phyloP scores from a whole-genome alignment of 2,329 filamentous ascomycete genomes.

The Arthrobotrys conoides region DNA sequence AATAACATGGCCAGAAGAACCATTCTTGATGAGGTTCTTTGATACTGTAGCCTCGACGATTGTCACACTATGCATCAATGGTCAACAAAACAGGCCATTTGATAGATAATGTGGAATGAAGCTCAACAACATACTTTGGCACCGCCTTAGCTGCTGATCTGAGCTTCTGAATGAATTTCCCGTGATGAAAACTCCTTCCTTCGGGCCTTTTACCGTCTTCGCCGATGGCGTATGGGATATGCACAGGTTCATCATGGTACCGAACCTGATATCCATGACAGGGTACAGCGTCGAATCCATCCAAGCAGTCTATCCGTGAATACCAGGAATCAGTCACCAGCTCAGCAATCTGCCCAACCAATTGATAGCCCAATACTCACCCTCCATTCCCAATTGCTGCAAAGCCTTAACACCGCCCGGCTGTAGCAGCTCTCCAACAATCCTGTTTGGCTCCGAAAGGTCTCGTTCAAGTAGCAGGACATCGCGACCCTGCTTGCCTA shows the following conservation, averaged over 20 bases:
- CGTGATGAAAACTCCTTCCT: slow-evolving; percentile 92
- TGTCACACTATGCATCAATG: slow-evolving; percentile 72
- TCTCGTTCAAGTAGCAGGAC: slow-evolving; percentile 90
- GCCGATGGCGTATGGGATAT: slow-evolving; percentile 80
- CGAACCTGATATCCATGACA: slow-evolving; percentile 90
- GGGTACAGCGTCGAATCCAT: slow-evolving; percentile 86
- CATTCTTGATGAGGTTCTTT: slow-evolving; percentile 79
- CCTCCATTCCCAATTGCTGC: slow-evolving; percentile 80
- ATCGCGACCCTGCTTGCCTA: slow-evolving; percentile 90
- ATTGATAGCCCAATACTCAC: slow-evolving; percentile 40
- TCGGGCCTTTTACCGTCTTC: slow-evolving; percentile 73
- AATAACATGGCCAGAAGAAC: slow-evolving; percentile 76
- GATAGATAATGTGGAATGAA: not conserved
- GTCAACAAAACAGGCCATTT: slow-evolving; percentile 29
- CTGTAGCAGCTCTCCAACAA: slow-evolving; percentile 94
- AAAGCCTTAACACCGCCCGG: slow-evolving; percentile 89
- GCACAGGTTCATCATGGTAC: slow-evolving; percentile 80
- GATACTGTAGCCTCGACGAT: slow-evolving; percentile 88
- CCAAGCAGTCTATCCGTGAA: slow-evolving; percentile 76
- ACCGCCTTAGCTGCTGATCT: slow-evolving; percentile 78
- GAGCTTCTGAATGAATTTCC: slow-evolving; percentile 87
- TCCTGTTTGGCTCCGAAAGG: slow-evolving; percentile 92
- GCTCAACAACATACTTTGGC: slow-evolving; percentile 71
- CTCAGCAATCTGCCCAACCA: slow-evolving; percentile 9
- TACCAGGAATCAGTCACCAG: slow-evolving; percentile 41